Conservation (phyloP, 2,329 filamentous ascomycete genomes). For the Dactylonectria macrodidyma region DNA sequence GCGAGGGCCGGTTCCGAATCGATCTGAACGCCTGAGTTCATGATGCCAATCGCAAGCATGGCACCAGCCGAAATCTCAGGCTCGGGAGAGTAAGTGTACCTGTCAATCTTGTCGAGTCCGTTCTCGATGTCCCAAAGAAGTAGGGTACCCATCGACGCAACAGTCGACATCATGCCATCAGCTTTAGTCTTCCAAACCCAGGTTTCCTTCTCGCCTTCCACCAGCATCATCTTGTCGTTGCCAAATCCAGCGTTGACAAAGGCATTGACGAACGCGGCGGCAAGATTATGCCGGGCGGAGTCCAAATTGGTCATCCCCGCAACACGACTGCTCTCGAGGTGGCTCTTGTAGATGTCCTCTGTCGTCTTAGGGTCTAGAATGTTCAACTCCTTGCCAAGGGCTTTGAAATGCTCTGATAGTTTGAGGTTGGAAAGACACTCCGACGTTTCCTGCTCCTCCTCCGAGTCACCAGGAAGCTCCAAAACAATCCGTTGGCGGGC, state of each 20-base stretch:
- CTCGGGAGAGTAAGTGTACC: conserved; percentile 89
- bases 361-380: conserved; percentile 96
- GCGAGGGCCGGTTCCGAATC: conserved; percentile 94
- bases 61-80: conserved; percentile 90
- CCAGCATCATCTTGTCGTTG: conserved; percentile 97
- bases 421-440: conserved; percentile 92
- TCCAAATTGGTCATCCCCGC: conserved; percentile 95
- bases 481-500: conserved; percentile 92
- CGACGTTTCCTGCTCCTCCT: conserved; percentile 81
- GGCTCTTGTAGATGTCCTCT: conserved; percentile 99
- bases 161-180: conserved; percentile 96
- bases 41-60: conserved; percentile 92
- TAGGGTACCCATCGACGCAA: conserved; percentile 92
- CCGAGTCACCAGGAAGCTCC: conserved; percentile 74
- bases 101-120: conserved; percentile 94
- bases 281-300: conserved; percentile 94
- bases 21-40: conserved; percentile 91
- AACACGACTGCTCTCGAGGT: conserved; percentile 94
- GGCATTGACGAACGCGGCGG: conserved; percentile 95
- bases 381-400: conserved; percentile 94
- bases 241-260: conserved; percentile 97
- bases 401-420: conserved; percentile 93
- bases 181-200: conserved; percentile 99
- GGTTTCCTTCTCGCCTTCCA: conserved; percentile 87
- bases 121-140: conserved; percentile 95